A percentile compares a stretch with the other conserved stretches of the same genome.
Evolutionary conservation across 2,329 filamentous ascomycete species (phyloP).

Genomic region (Pseudocercospora pini-densiflorae): DNA sequence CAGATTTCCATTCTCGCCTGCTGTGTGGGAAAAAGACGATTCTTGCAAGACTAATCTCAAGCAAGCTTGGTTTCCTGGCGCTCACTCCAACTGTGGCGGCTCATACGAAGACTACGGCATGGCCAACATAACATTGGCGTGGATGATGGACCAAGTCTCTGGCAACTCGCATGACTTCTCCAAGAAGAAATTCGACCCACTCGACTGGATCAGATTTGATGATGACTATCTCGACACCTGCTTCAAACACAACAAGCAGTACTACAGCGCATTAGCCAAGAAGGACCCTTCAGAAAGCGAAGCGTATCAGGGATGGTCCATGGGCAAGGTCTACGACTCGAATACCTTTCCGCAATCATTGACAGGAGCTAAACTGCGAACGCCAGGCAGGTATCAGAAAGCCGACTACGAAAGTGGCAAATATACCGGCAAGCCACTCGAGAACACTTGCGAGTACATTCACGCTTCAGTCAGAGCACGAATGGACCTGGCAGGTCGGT

Average conservation of each 20-base stretch:
- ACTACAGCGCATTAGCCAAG: constrained; percentile 22
- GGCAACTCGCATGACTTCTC: constrained; percentile 34
- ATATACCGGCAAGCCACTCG: constrained; percentile 29
- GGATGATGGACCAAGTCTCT: constrained; percentile 48
- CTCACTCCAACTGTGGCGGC: constrained; percentile 59
- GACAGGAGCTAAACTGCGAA: constrained; percentile 34
- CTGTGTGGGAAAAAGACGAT: constrained; percentile 50
- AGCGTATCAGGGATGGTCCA: constrained; percentile 36
- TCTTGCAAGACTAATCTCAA: constrained; percentile 44
- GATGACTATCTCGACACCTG: constrained; percentile 38
- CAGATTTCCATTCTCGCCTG: constrained; percentile 56
- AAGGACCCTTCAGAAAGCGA: constrained; percentile 20
- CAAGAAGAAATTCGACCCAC: constrained; percentile 29
- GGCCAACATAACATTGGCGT: too few species aligned
- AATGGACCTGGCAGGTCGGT: constrained; percentile 39
- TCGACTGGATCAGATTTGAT: constrained; percentile 44
- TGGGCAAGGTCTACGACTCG: constrained; percentile 42
- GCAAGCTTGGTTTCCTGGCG: constrained; percentile 63
- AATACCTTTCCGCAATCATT: constrained; percentile 41
- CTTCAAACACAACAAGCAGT: constrained; percentile 33
- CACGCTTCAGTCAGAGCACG: constrained; percentile 42
- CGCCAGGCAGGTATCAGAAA: constrained; percentile 39
- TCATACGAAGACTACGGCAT: constrained; percentile 44
- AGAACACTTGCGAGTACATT: constrained; percentile 41
- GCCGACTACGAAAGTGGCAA: constrained; percentile 37